These are phyloP conservation scores for Secale cereale DNA, from an alignment of 176 grass and related monocot species.

Conservation along the genomic window DNA sequence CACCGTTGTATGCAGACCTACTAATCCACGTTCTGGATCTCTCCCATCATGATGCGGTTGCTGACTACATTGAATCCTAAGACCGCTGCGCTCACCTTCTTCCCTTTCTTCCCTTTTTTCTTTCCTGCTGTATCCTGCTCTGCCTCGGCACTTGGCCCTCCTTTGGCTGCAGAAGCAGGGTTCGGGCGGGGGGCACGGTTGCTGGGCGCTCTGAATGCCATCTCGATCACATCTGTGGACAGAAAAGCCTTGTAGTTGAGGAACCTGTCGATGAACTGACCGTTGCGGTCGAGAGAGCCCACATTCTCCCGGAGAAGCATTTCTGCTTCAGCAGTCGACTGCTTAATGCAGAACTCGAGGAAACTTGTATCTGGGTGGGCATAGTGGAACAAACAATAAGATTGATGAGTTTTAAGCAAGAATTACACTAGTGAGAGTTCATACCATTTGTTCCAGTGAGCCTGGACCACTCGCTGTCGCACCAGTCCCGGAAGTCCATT, in stretches of 20 bases:
- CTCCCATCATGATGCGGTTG: conserved; percentile 99
- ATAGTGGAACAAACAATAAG: conserved; percentile 18
- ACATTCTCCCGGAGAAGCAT: conserved; percentile 76
- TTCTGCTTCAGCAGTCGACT: conserved; percentile 63
- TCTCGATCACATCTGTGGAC: conserved; percentile 72
- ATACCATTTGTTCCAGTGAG: conserved; percentile 91
- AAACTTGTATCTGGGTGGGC: conserved; percentile 71
- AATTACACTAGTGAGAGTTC: conserved; percentile 14
- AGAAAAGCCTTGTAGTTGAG: conserved; percentile 90
- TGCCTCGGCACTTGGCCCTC: conserved; percentile 24
- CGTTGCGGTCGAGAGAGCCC: conserved; percentile 67
- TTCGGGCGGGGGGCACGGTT: conserved; percentile 1
- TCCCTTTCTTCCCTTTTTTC: conserved; percentile 97
- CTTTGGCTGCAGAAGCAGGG: conserved; percentile 20
- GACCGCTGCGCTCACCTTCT: conserved; percentile 73
- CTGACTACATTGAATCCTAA: conserved; percentile 97
- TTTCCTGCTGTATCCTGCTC: conserved; percentile 54
- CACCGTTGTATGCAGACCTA: conserved; percentile 25
- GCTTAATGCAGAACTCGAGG: conserved; percentile 93
- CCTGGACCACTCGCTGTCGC: conserved; percentile 69
- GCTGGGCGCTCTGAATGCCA: conserved; percentile 60
- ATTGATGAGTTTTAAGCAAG: conserved; percentile 3
- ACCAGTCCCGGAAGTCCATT: conserved; percentile 91
- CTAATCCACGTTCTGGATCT: conserved; percentile 79
- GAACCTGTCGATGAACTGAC: conserved; percentile 89